Conservation (phyloP, 371 early-diverging fungal genomes). For the Agmasoma carcini region DNA sequence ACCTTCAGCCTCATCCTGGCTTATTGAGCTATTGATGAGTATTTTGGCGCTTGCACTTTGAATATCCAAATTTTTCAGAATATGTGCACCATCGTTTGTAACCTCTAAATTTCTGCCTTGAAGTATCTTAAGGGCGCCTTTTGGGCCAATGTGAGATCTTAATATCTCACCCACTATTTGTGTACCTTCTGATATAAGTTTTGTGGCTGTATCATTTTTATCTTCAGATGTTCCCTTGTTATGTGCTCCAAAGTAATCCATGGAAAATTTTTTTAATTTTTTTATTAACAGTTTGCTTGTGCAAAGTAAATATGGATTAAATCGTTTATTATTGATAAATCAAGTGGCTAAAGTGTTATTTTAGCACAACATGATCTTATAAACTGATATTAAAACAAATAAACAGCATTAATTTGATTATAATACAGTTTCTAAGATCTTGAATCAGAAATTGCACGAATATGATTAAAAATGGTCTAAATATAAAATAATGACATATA, state of each 20-base stretch:
- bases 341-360: too few species aligned
- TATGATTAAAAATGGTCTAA: too few species aligned
- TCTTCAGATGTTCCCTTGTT: conserved; percentile 52
- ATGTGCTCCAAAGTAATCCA: conserved; percentile 41
- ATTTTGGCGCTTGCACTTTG: conserved; percentile 95
- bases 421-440: too few species aligned
- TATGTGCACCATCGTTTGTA: conserved; percentile 98
- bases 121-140: conserved; percentile 77
- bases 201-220: conserved; percentile 47
- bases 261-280: conserved; percentile 26
- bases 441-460: too few species aligned
- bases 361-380: too few species aligned
- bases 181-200: conserved; percentile 70
- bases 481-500: too few species aligned
- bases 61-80: conserved; percentile 84
- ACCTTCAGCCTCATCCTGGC: conserved; percentile 97
- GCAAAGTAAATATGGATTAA: not conserved
- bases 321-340: not conserved
- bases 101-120: conserved; percentile 69
- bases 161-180: conserved; percentile 90
- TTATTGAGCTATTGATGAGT: conserved; percentile 73
- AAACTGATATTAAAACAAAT: too few species aligned
- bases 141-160: conserved; percentile 63
- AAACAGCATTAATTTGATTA: too few species aligned
- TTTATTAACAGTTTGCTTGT: conserved; percentile 5